Evolutionary conservation across 2,329 filamentous ascomycete genomes (phyloP).

Genomic region (Talaromyces sp.): DNA sequence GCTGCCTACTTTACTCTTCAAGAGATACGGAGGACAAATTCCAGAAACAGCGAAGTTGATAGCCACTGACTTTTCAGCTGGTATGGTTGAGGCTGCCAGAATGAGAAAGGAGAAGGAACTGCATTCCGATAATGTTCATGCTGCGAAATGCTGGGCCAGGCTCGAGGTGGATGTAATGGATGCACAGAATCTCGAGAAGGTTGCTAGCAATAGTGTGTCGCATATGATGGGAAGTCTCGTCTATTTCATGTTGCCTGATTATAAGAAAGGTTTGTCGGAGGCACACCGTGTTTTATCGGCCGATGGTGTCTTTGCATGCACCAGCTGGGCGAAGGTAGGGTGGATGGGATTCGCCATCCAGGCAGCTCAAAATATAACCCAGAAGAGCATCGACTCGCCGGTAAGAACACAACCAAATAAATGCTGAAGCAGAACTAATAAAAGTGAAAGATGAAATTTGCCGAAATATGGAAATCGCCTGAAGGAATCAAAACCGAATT

Average conservation of each 20-base stretch:
- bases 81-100: conserved; percentile 13
- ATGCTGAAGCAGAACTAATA: not conserved
- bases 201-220: conserved; percentile 5
- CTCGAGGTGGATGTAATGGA: conserved; percentile 10
- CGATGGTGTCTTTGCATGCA: conserved; percentile 16
- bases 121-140: not conserved
- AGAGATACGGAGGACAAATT: conserved; percentile 4
- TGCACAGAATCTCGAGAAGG: conserved; percentile 8
- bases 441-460: not conserved
- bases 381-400: not conserved
- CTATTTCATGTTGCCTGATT: conserved; percentile 16
- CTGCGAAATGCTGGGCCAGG: not conserved
- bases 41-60: not conserved
- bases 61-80: conserved; percentile 13
- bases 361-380: not conserved
- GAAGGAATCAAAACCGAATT: conserved; percentile 4
- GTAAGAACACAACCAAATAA: not conserved
- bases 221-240: conserved; percentile 13
- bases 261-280: conserved; percentile 9
- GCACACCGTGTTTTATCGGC: conserved; percentile 9
- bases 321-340: conserved; percentile 7
- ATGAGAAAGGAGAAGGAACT: not conserved
- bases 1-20: conserved; percentile 8
- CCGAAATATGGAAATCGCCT: not conserved
- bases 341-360: not conserved